Percentiles rank a stretch among this genome's conserved stretches.
Evolutionary conservation across 208 protist species (phyloP).

Genomic region (Phytomonas francai): DNA sequence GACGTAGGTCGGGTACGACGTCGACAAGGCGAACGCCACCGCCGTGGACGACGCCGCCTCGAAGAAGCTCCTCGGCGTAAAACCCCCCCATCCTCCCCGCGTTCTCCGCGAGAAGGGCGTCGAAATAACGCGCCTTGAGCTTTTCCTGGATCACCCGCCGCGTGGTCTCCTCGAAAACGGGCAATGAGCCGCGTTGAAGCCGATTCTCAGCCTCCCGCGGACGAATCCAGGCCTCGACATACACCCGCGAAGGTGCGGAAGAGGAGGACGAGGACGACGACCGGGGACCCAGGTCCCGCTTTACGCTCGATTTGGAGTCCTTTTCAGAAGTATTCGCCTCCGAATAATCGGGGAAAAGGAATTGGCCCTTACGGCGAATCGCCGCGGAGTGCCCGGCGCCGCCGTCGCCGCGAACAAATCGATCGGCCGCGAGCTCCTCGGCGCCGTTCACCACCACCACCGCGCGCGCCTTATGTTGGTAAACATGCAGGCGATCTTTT

Average conservation of each 20-base stretch:
- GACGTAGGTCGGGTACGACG: slow-evolving; percentile 25
- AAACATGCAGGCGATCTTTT: slow-evolving; percentile 49
- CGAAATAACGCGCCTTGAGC: slow-evolving; percentile 28
- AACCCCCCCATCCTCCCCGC: slow-evolving; percentile 8
- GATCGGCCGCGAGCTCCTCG: slow-evolving; percentile 31
- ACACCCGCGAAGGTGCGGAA: slow-evolving; percentile 6
- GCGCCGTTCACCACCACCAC: slow-evolving; percentile 37
- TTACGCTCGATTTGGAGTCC: neutral
- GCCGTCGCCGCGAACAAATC: slow-evolving; percentile 25
- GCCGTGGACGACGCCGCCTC: slow-evolving; percentile 38
- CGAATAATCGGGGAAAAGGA: too few species aligned
- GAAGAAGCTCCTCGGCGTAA: slow-evolving; percentile 52
- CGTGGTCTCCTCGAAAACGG: slow-evolving; percentile 40
- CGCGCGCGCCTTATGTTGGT: slow-evolving; percentile 41
- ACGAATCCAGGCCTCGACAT: slow-evolving; percentile 29
- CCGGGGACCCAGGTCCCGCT: neutral
- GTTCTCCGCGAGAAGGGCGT: slow-evolving; percentile 21
- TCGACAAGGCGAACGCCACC: slow-evolving; percentile 20
- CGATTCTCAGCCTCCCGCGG: slow-evolving; percentile 39
- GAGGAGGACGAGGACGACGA: neutral
- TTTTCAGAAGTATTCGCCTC: too few species aligned
- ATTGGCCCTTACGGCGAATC: too few species aligned
- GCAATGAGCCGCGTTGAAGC: slow-evolving; percentile 45
- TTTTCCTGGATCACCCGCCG: slow-evolving; percentile 27
- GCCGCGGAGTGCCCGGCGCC: neutral